Conservation (phyloP, 2,329 filamentous ascomycete species). For the Paramyrothecium roridum region DNA sequence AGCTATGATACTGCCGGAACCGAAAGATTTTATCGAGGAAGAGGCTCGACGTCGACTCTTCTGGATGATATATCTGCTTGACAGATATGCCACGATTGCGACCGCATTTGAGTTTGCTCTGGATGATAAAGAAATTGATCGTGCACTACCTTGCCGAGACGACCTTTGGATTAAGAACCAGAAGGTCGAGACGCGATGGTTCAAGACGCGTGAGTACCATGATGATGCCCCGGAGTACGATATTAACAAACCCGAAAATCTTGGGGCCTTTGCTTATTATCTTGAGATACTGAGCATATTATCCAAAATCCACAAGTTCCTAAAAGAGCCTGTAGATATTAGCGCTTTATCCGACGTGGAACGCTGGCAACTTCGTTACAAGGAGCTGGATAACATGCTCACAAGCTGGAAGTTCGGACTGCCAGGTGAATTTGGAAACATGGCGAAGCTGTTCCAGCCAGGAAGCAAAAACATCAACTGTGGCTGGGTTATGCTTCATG, state of each 20-base stretch:
- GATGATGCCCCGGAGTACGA: constrained; percentile 54
- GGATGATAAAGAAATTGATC: constrained; percentile 85
- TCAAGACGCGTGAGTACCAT: constrained; percentile 50
- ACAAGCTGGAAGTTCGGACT: constrained; percentile 81
- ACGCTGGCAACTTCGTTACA: constrained; percentile 84
- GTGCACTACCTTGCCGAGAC: constrained; percentile 81
- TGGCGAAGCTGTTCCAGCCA: constrained; percentile 72
- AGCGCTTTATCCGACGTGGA: constrained; percentile 81
- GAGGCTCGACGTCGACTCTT: constrained; percentile 82
- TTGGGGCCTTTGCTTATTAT: constrained; percentile 87
- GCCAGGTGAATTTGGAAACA: constrained; percentile 80
- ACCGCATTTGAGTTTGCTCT: constrained; percentile 91
- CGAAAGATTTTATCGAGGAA: constrained; percentile 84
- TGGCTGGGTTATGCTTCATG: constrained; percentile 87
- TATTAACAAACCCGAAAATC: constrained; percentile 70
- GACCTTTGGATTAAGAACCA: constrained; percentile 83
- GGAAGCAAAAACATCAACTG: constrained; percentile 71
- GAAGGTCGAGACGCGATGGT: constrained; percentile 81
- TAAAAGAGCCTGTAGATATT: constrained; percentile 88
- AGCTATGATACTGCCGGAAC: constrained; percentile 79
- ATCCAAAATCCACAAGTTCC: constrained; percentile 81
- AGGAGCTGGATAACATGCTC: constrained; percentile 76
- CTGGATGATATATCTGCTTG: constrained; percentile 91
- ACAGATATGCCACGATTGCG: constrained; percentile 85
- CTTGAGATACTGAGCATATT: constrained; percentile 86